phyloP scores from a whole-genome alignment of 257 asterid genomes.

The Anisodus tanguticus region DNA sequence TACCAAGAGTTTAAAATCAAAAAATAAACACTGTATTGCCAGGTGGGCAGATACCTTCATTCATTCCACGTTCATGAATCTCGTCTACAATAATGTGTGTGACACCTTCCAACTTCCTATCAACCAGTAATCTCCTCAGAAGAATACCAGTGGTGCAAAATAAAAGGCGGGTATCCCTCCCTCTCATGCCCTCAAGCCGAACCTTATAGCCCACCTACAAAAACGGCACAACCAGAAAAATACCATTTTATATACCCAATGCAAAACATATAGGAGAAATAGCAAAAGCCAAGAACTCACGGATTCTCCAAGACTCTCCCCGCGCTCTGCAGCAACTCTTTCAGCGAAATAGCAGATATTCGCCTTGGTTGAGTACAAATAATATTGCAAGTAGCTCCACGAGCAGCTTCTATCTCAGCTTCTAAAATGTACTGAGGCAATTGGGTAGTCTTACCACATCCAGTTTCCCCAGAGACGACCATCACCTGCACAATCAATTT shows the following conservation, averaged over 20 bases:
- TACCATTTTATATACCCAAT: conserved; percentile 28
- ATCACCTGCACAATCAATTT: conserved; percentile 57
- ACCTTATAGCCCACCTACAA: conserved; percentile 91
- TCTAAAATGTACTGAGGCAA: conserved; percentile 91
- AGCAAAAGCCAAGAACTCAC: conserved; percentile 50
- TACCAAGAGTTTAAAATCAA: conserved; percentile 14
- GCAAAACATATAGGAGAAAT: conserved; percentile 33
- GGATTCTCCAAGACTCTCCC: conserved; percentile 88
- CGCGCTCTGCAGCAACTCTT: conserved; percentile 96
- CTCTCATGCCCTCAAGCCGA: conserved; percentile 94
- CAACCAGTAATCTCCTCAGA: conserved; percentile 81
- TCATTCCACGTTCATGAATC: conserved; percentile 98
- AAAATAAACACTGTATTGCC: conserved; percentile 12
- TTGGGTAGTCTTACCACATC: conserved; percentile 95
- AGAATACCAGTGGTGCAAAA: conserved; percentile 92
- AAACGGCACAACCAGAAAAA: conserved; percentile 25
- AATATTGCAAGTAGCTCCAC: conserved; percentile 82
- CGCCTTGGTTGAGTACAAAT: conserved; percentile 96
- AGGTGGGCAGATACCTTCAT: conserved; percentile 64
- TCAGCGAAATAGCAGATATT: conserved; percentile 93
- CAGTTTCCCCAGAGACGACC: conserved; percentile 92
- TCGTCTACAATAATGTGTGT: conserved; percentile 91
- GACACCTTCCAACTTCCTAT: conserved; percentile 79
- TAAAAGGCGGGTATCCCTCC: conserved; percentile 90
- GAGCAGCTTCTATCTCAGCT: conserved; percentile 72